Conservation (phyloP, 345 rosid species). For the Gossypioides kirkii region DNA sequence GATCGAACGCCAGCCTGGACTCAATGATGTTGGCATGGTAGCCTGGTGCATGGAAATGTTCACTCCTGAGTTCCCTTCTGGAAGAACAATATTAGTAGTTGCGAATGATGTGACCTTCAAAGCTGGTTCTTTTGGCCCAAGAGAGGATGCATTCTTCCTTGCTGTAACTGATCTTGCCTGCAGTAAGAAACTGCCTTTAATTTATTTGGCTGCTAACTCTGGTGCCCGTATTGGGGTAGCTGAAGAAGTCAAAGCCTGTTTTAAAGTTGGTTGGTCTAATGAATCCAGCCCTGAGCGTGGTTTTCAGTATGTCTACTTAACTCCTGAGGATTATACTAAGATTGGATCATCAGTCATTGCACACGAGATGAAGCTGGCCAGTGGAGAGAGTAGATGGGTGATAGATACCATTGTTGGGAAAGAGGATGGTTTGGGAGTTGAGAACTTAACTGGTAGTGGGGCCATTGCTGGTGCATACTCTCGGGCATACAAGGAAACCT, state of each 20-base stretch:
- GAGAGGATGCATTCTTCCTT: slow-evolving; percentile 93
- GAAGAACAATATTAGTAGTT: slow-evolving; percentile 73
- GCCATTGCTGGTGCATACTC: slow-evolving; percentile 99
- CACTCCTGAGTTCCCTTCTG: slow-evolving; percentile 93
- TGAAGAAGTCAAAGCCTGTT: slow-evolving; percentile 88
- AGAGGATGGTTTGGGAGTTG: slow-evolving; percentile 96
- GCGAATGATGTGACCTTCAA: slow-evolving; percentile 94
- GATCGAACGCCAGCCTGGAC: slow-evolving; percentile 62
- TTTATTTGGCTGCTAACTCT: slow-evolving; percentile 97
- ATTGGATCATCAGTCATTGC: slow-evolving; percentile 81
- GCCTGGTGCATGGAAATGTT: slow-evolving; percentile 93
- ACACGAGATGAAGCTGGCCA: slow-evolving; percentile 68
- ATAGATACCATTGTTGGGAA: slow-evolving; percentile 91
- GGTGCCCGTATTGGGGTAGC: slow-evolving; percentile 98
- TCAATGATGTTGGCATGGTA: slow-evolving; percentile 93
- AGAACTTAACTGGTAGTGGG: slow-evolving; percentile 94
- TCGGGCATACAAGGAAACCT: slow-evolving; percentile 92
- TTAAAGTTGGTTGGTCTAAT: slow-evolving; percentile 94
- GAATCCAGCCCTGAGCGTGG: slow-evolving; percentile 85
- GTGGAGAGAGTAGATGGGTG: slow-evolving; percentile 88
- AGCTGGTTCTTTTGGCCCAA: slow-evolving; percentile 98
- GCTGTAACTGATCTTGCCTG: slow-evolving; percentile 96
- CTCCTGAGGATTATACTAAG: slow-evolving; percentile 64
- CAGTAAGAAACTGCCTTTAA: slow-evolving; percentile 73
- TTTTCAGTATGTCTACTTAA: slow-evolving; percentile 81